Base-by-base conservation (phyloP, 208 protist species). In the Leishmania turanica region DNA sequence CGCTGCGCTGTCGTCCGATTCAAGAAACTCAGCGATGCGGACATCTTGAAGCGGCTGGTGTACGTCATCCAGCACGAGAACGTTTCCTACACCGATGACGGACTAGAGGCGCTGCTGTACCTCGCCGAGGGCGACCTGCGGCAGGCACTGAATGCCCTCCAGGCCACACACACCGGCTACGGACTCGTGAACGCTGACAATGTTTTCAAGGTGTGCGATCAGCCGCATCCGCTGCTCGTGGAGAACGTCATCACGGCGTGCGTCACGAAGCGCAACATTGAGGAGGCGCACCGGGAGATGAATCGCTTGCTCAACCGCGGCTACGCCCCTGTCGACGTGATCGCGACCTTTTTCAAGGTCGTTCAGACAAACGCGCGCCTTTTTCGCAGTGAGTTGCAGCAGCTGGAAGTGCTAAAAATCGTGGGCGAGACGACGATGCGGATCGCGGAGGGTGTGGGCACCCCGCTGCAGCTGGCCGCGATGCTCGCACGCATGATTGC, bases 131-230 rank as follows among this genome's bases (percentile, higher is more conserved):
- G 99, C 34, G 99, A 99, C 85, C 94, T 99, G 91, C 92, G 98
- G 51, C 94, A 98, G 68, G 99, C 99, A 8, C 88, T 99, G 34
- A 99, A 99, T 91, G 98, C 99, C 40, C 84, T 99, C 56, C 99
- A 99, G 91, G 95, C 99, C 0, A 99, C 99, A 24, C 86, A 87
- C 72, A 93, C 93, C 17, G 98, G 99, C 62, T 99, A 99, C 89
- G 97, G 97, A 3, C 78, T 96, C 7, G 95, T 99, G 5, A 99
- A 93, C 77, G 88, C 90, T 1, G 98, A 99, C n/a, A 99, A 99
- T 86, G 99, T 99, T 9, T 99, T 99, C 75, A 99, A 99, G 85
- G 99, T 99, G 69, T 99, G 98, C 86, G 99, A 99, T 80, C 98
- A 99, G 83, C 99, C 99, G 1, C 99, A 99, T 78, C 99, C 99